Evolutionary conservation across 495 filamentous ascomycete genomes (phyloP).

Genomic region (Amphirosellinia nigrospora): DNA sequence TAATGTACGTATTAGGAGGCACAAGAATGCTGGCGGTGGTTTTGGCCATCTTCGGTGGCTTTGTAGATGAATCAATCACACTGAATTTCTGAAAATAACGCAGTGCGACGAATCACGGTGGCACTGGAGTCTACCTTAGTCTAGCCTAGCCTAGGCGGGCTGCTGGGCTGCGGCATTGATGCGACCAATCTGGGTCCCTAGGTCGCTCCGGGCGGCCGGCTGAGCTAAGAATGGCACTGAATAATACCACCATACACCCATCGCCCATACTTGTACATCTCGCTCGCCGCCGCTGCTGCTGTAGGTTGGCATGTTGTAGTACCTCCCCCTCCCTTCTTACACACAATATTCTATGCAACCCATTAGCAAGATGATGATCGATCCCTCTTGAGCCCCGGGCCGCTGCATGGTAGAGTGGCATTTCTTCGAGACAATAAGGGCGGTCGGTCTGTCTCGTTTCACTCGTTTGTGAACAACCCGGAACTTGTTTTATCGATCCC

Average conservation of each 20-base stretch:
- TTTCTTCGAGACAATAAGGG: conserved; percentile 10
- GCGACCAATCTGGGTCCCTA: not conserved
- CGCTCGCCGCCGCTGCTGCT: conserved; percentile 9
- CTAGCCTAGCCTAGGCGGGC: not conserved
- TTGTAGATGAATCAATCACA: not conserved
- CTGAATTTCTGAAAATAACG: conserved; percentile 15
- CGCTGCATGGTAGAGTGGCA: conserved; percentile 18
- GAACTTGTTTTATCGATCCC: not conserved
- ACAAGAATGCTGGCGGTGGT: not conserved
- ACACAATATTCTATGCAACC: not conserved
- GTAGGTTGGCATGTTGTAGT: conserved; percentile 4
- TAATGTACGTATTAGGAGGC: not conserved
- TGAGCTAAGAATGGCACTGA: conserved; percentile 18
- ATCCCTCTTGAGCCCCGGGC: conserved; percentile 9
- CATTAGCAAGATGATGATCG: not conserved
- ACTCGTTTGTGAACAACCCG: not conserved
- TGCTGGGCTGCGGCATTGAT: not conserved
- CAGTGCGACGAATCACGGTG: conserved; percentile 5
- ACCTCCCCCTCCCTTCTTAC: not conserved
- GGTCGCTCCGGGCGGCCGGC: not conserved
- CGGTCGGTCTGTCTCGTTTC: conserved; percentile 1
- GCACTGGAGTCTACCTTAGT: not conserved
- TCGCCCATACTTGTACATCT: not conserved
- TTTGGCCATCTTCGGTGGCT: not conserved
- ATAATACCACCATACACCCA: conserved; percentile 12